A percentile compares a stretch with the other conserved stretches of the same genome.
Conservation (phyloP, 1,139 yeast species). For the Candida pseudoviswanathii region DNA sequence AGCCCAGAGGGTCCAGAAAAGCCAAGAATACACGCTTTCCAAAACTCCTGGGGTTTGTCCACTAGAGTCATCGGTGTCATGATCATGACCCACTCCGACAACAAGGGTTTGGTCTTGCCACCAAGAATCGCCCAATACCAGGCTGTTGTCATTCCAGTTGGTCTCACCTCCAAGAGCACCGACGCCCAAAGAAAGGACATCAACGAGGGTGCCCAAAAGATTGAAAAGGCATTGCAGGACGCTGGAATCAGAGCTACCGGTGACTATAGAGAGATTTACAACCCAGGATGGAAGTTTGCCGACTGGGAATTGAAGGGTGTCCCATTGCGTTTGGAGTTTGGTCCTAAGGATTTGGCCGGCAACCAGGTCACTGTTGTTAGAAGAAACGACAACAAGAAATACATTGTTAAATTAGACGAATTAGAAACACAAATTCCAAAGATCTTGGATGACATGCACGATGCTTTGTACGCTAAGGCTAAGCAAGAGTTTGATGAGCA, state of each 20-base stretch:
- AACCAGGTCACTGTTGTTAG: constrained; percentile 85
- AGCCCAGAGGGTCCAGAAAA: constrained; percentile 88
- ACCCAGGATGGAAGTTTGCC: constrained; percentile 99
- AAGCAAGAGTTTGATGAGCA: constrained; percentile 82
- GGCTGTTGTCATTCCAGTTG: constrained; percentile 92
- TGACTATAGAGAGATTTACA: constrained; percentile 91
- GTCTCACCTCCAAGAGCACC: constrained; percentile 84
- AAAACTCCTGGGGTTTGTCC: constrained; percentile 99
- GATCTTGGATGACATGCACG: constrained; percentile 79
- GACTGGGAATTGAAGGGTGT: constrained; percentile 97
- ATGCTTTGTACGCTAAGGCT: constrained; percentile 73
- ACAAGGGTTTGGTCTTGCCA: constrained; percentile 96
- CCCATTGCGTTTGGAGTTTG: constrained; percentile 91
- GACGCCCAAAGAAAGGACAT: constrained; percentile 73
- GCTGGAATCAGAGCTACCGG: constrained; percentile 74
- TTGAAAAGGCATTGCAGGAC: constrained; percentile 59
- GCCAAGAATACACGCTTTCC: constrained; percentile 87
- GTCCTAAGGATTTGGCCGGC: constrained; percentile 90
- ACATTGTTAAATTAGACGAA: constrained; percentile 62
- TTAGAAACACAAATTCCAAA: constrained; percentile 71
- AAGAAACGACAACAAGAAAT: constrained; percentile 85
- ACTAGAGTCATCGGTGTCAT: constrained; percentile 99
- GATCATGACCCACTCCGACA: constrained; percentile 98
- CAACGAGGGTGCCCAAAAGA: constrained; percentile 65
- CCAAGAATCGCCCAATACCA: constrained; percentile 95